phyloP scores from a whole-genome alignment of 768 basidiomycete species.

The Dendrothele bispora region DNA sequence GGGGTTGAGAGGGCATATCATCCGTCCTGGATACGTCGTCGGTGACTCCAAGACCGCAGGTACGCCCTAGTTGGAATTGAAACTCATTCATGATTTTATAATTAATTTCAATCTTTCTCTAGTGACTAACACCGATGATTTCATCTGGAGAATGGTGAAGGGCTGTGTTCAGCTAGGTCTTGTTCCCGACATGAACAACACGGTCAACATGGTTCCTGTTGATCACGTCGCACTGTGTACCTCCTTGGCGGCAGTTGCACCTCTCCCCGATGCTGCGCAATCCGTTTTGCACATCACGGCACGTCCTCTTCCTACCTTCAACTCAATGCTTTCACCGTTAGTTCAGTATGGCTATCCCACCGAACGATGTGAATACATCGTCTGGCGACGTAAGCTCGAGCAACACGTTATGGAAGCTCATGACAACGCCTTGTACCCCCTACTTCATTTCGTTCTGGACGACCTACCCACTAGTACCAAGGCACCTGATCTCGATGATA shows the following conservation, averaged over 20 bases:
- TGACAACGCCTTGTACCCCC: slow-evolving; percentile 96
- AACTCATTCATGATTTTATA: slow-evolving; percentile 1
- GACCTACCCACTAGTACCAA: slow-evolving; percentile 97
- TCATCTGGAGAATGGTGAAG: slow-evolving; percentile 97
- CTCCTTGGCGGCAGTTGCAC: slow-evolving; percentile 63
- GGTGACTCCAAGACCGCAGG: slow-evolving; percentile 89
- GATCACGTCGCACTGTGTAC: slow-evolving; percentile 91
- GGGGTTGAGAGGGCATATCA: slow-evolving; percentile 81
- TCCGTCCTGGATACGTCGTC: slow-evolving; percentile 95
- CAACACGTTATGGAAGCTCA: slow-evolving; percentile 94
- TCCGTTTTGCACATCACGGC: slow-evolving; percentile 87
- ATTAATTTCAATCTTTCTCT: slow-evolving; percentile 6
- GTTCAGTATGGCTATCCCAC: slow-evolving; percentile 78
- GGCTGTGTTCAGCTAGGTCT: slow-evolving; percentile 98
- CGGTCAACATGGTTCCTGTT: slow-evolving; percentile 97
- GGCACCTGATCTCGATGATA: slow-evolving; percentile 85
- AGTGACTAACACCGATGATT: slow-evolving; percentile 99
- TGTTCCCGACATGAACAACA: slow-evolving; percentile 97
- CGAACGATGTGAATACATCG: slow-evolving; percentile 80
- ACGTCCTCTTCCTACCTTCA: slow-evolving; percentile 85
- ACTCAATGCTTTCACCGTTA: slow-evolving; percentile 76
- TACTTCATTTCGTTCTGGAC: slow-evolving; percentile 96
- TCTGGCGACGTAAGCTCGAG: slow-evolving; percentile 91
- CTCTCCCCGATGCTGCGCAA: slow-evolving; percentile 41
- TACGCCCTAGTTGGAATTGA: slow-evolving; percentile 33